phyloP scores from a whole-genome alignment of 305 asterid species.

The Coffea humblotiana region DNA sequence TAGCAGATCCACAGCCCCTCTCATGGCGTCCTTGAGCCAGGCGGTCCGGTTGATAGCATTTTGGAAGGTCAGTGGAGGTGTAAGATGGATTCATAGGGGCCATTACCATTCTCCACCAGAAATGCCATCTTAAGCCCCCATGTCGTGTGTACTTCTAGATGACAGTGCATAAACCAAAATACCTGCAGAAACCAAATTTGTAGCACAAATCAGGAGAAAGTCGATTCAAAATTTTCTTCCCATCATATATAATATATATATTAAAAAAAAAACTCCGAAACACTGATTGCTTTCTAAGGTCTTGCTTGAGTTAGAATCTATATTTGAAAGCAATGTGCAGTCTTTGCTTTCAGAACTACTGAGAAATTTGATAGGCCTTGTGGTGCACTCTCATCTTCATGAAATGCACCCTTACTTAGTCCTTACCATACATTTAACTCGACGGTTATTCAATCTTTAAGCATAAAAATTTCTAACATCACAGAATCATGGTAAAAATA shows the following conservation, averaged over 20 bases:
- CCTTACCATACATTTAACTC: not conserved
- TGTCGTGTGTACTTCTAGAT: constrained; percentile 70
- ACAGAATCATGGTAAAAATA: not conserved
- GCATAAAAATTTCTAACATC: not conserved
- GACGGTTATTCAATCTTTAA: not conserved
- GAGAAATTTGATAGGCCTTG: not conserved
- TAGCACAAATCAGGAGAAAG: not conserved
- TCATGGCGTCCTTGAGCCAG: not conserved
- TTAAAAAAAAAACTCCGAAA: not conserved
- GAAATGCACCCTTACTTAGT: not conserved
- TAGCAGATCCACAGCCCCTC: not conserved
- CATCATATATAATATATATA: no score
- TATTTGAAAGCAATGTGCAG: no score
- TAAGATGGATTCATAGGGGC: constrained; percentile 47
- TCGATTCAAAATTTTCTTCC: not conserved
- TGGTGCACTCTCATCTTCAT: constrained; percentile 6
- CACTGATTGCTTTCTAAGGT: not conserved
- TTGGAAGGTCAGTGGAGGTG: constrained; percentile 70
- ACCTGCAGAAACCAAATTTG: constrained; percentile 38
- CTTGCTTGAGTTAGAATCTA: not conserved
- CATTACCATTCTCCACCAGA: constrained; percentile 61
- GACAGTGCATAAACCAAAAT: constrained; percentile 73
- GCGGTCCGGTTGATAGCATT: constrained; percentile 33
- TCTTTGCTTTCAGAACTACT: no score
- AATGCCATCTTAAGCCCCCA: constrained; percentile 83